A percentile compares a stretch with the other conserved stretches of the same genome.
These are phyloP conservation scores for Xerocomus spinulosus DNA, from an alignment of 768 basidiomycete species.

Conservation along the genomic window DNA sequence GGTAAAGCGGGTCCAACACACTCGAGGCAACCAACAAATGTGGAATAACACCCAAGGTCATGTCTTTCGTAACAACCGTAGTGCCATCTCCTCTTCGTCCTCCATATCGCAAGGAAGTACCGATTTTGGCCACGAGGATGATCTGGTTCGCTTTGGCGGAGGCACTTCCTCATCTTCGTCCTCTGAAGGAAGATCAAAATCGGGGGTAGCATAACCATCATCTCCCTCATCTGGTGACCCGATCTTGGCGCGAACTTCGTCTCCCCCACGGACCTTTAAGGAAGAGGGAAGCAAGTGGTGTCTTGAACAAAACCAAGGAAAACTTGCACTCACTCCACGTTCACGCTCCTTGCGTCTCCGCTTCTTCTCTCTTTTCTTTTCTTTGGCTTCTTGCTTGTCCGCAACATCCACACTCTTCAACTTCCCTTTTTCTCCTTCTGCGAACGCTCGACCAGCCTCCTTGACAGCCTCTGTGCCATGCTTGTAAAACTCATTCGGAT, in stretches of 20 bases:
- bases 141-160: slow-evolving; percentile 31
- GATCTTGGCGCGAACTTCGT: slow-evolving; percentile 22
- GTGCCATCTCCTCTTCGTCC: slow-evolving; percentile 62
- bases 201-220: slow-evolving; percentile 70
- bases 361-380: slow-evolving; percentile 90
- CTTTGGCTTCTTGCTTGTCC: slow-evolving; percentile 81
- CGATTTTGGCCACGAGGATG: slow-evolving; percentile 25
- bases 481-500: slow-evolving; percentile 66
- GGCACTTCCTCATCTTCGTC: slow-evolving; percentile 36
- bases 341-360: slow-evolving; percentile 83
- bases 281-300: not conserved
- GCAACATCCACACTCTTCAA: slow-evolving; percentile 63
- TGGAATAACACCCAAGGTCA: slow-evolving; percentile 13
- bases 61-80: slow-evolving; percentile 47
- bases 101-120: slow-evolving; percentile 36
- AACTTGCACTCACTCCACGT: slow-evolving; percentile 27
- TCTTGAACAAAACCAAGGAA: not conserved
- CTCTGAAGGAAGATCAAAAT: slow-evolving; percentile 50
- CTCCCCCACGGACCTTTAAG: slow-evolving; percentile 24
- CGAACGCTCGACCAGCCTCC: slow-evolving; percentile 65
- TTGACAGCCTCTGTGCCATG: slow-evolving; percentile 61
- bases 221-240: slow-evolving; percentile 46
- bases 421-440: slow-evolving; percentile 66
- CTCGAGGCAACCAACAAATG: not conserved
- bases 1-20: not conserved